Percentiles rank a stretch among this genome's conserved stretches.
Evolutionary conservation across 257 asterid genomes (phyloP).

Genomic region (Scutellaria barbata): DNA sequence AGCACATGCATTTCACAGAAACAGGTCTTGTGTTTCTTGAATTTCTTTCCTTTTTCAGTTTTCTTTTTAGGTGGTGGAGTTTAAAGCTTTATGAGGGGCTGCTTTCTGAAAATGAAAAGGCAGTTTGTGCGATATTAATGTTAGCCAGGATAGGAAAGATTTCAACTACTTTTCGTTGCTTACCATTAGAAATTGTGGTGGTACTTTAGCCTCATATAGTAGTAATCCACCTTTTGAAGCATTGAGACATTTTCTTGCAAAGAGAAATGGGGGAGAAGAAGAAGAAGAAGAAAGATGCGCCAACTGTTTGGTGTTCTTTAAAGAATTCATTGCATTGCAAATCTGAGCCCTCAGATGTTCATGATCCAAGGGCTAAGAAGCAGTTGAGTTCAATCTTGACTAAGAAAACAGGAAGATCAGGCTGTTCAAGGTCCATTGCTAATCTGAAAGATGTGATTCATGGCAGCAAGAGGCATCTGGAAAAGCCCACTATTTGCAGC

Average conservation of each 20-base stretch:
- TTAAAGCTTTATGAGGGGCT: conserved; percentile 2
- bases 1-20: conserved; percentile 19
- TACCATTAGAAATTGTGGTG: background rate
- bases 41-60: background rate
- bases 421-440: conserved; percentile 77
- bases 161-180: conserved; percentile 33
- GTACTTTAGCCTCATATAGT: too few species aligned
- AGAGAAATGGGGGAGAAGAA: conserved; percentile 50
- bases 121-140: conserved; percentile 30
- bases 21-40: background rate
- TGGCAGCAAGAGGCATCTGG: conserved; percentile 67
- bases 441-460: conserved; percentile 72
- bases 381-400: conserved; percentile 47
- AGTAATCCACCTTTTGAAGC: background rate
- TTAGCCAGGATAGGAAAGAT: conserved; percentile 12
- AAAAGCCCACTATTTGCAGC: conserved; percentile 63
- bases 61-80: background rate
- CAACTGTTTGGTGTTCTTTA: conserved; percentile 64
- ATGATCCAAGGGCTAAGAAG: conserved; percentile 52
- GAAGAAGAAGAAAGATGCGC: conserved; percentile 40
- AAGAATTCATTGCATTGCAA: conserved; percentile 67
- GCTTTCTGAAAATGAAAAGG: conserved; percentile 38
- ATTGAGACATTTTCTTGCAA: background rate
- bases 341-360: conserved; percentile 66
- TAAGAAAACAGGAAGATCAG: conserved; percentile 59